Base-by-base conservation (phyloP, 257 asterid species). In the Scutellaria galericulata region DNA sequence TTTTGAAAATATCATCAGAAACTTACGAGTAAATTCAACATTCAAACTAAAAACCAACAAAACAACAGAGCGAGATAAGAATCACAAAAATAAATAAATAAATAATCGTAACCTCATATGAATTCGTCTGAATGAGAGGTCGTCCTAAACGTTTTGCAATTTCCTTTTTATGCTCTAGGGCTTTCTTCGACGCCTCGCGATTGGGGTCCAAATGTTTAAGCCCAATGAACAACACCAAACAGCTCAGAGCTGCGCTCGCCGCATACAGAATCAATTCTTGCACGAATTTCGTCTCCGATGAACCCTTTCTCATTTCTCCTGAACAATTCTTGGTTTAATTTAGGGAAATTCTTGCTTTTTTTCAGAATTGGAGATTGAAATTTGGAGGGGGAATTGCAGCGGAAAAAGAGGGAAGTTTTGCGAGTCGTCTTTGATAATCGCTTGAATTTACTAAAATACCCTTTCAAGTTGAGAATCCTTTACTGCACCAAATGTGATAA, bases 171-270 rank as follows among this genome's bases (percentile, higher is more conserved):
- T 89, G 89, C 53, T 95, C 89, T n/a, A 82, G 79, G 24, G 96
- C 92, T 79, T 92, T 95, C 77, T 87, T 87, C 46, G 93, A 72
- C 1, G 95, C 80, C 14, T 91, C 97, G 15, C 96, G 95, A 71
- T 92, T 90, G 50, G 97, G 97, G 92, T 92, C 98, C 45, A 92
- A 79, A 14, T 80, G 80, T 64, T 81, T 87, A 65, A 91, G 90
- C 60, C 97, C 98, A 44, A 85, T 85, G 80, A 85, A 82, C 78
- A 91, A 74, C 20, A 92, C 96, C 80, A 95, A 79, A 71, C 90
- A 83, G 79, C 98, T 94, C 44, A 94, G 69, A 27, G 96, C 97
- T 2, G 98, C 96, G 86, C 97, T 90, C 71, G 96, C 98, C 42
- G 96, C 98, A 47, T 84, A 90, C 47, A 88, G 81, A 48, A 91